Evolutionary conservation across 805 yeast species (phyloP).

Genomic region (Wickerhamomyces alni): DNA sequence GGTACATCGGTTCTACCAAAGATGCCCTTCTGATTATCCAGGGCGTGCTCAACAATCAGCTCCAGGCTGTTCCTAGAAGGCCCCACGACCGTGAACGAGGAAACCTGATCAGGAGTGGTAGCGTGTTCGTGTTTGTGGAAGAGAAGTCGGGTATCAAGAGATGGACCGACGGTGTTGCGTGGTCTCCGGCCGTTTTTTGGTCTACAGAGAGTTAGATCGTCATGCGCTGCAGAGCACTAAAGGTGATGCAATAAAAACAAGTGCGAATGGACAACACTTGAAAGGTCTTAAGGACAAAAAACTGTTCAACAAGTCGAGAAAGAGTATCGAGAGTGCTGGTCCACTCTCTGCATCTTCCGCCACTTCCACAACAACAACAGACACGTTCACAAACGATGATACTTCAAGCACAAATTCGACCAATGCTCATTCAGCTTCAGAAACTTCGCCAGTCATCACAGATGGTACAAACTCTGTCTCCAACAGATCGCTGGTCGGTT

Average conservation of each 20-base stretch:
- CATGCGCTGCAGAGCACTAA: slow-evolving; percentile 35
- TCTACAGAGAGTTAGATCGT: slow-evolving; percentile 66
- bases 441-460: too few relatives aligned
- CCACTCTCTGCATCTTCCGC: not conserved
- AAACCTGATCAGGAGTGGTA: slow-evolving; percentile 64
- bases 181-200: slow-evolving; percentile 92
- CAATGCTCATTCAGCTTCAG: too few relatives aligned
- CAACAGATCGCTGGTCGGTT: slow-evolving; percentile 44
- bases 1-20: slow-evolving; percentile 74
- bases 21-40: slow-evolving; percentile 82
- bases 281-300: slow-evolving; percentile 3
- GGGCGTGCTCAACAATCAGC: slow-evolving; percentile 58
- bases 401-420: too few relatives aligned
- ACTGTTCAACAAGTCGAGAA: slow-evolving; percentile 3
- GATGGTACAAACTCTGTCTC: slow-evolving; percentile 3
- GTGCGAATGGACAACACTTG: slow-evolving; percentile 1
- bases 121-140: slow-evolving; percentile 80
- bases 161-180: slow-evolving; percentile 95
- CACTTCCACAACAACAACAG: too few relatives aligned
- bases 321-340: slow-evolving; percentile 3
- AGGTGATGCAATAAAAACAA: slow-evolving; percentile 25
- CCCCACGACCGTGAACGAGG: slow-evolving; percentile 77
- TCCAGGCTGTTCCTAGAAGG: slow-evolving; percentile 64
- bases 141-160: slow-evolving; percentile 78
- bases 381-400: too few relatives aligned